Conservation (phyloP, 2,329 filamentous ascomycete genomes). For the Verticillium alfalfae region DNA sequence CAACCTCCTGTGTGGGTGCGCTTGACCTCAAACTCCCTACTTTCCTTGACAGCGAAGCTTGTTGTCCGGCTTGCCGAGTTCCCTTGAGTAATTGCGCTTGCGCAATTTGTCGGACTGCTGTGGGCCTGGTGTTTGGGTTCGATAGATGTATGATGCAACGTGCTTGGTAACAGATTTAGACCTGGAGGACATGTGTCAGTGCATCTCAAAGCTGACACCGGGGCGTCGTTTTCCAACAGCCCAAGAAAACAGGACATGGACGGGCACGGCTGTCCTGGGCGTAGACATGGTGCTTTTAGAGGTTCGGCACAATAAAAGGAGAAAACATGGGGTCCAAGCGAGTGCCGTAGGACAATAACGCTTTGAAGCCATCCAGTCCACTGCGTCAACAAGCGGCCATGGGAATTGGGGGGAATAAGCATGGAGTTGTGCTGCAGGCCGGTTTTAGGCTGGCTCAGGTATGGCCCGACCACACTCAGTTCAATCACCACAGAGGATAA, state of each 20-base stretch:
- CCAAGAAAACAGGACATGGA: not conserved
- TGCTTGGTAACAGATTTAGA: not conserved
- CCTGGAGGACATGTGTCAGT: not conserved
- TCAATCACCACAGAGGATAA: not conserved
- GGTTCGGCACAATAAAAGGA: too few species aligned
- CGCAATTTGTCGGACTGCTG: not conserved
- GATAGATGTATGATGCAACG: not conserved
- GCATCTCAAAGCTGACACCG: not conserved
- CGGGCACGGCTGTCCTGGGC: too few species aligned
- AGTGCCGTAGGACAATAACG: too few species aligned
- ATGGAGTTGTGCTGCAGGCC: not conserved
- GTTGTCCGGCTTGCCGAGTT: not conserved
- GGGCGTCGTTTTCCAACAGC: not conserved
- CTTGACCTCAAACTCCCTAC: not conserved
- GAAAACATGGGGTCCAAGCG: too few species aligned
- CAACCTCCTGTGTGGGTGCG: not conserved
- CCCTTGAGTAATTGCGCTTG: not conserved
- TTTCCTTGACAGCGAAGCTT: not conserved
- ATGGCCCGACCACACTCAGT: not conserved
- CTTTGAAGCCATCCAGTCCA: too few species aligned
- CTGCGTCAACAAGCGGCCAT: not conserved
- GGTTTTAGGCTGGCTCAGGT: not conserved
- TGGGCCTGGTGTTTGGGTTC: not conserved
- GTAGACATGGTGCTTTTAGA: too few species aligned
- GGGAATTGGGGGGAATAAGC: not conserved